Evolutionary conservation across 345 rosid species (phyloP).

Genomic region (Toxicodendron radicans): DNA sequence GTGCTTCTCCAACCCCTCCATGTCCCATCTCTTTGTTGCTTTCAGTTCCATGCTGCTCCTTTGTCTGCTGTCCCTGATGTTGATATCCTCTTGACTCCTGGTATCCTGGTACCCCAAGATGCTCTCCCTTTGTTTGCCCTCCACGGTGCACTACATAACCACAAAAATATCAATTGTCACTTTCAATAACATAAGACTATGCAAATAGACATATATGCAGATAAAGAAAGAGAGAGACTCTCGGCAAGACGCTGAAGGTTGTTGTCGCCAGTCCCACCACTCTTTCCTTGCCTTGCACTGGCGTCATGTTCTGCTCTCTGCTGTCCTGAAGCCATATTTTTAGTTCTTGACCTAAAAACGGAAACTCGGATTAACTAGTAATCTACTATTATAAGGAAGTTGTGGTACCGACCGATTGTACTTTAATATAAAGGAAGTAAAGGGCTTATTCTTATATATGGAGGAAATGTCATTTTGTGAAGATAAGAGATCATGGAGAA

Average conservation of each 20-base stretch:
- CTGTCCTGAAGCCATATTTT: neutral
- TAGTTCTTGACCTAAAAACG: neutral
- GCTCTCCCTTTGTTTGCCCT: constrained; percentile 8
- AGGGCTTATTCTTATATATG: neutral
- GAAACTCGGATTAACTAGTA: neutral
- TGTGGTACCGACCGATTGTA: neutral
- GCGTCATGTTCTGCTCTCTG: neutral
- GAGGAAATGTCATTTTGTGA: neutral
- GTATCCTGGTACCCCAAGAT: neutral
- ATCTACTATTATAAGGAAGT: too few relatives aligned
- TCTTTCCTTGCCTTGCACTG: neutral
- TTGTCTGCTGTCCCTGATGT: neutral
- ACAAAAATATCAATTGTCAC: too few relatives aligned
- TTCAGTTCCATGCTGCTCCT: neutral
- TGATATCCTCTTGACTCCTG: neutral
- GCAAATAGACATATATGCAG: too few relatives aligned
- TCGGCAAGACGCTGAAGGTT: neutral
- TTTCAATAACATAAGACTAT: neutral
- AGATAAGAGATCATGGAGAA: neutral
- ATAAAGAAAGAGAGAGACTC: neutral
- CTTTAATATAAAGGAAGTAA: neutral
- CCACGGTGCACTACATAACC: neutral
- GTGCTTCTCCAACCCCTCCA: neutral
- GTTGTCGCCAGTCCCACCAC: neutral
- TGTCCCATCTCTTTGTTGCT: neutral